These are phyloP conservation scores for Blastocystis sp. DNA, from an alignment of 352 stramenopile species.

Conservation along the genomic window DNA sequence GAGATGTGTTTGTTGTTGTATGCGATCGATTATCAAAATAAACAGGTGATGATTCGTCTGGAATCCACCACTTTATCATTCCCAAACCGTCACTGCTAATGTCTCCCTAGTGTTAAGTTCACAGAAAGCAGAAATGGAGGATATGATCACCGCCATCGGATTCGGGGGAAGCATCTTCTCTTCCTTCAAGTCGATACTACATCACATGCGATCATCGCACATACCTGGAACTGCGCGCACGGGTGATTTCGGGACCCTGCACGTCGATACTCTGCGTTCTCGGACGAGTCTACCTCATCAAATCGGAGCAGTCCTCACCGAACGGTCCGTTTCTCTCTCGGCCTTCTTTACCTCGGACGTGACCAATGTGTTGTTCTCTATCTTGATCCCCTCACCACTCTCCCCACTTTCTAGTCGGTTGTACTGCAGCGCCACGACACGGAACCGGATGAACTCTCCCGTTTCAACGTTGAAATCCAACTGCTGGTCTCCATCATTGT, in stretches of 20 bases:
- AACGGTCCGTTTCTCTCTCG: not conserved
- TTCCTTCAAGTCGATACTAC: conserved; percentile 52
- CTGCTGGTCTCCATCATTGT: conserved; percentile 49
- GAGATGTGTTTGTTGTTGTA: conserved; percentile 25
- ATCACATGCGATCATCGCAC: too few relatives aligned
- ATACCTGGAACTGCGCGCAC: conserved; percentile 31
- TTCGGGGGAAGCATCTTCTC: conserved; percentile 21
- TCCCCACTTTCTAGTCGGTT: conserved; percentile 32
- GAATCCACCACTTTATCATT: conserved; percentile 56
- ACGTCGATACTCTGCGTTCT: conserved; percentile 51
- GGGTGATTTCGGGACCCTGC: conserved; percentile 44
- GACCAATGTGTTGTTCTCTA: conserved; percentile 51
- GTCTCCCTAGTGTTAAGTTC: conserved; percentile 14
- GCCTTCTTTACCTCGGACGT: conserved; percentile 49
- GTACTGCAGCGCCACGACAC: conserved; percentile 34
- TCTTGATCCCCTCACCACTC: not conserved
- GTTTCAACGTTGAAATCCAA: conserved; percentile 38
- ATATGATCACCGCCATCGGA: conserved; percentile 57
- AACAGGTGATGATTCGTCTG: conserved; percentile 36
- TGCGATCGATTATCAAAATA: too few relatives aligned
- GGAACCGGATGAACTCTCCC: conserved; percentile 41
- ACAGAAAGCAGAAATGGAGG: not conserved
- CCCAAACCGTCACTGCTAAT: conserved; percentile 50
- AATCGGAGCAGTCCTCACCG: not conserved
- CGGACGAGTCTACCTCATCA: not conserved